These are phyloP conservation scores for Stephanodiscus triporus DNA, from an alignment of 108 stramenopile species.

Conservation along the genomic window DNA sequence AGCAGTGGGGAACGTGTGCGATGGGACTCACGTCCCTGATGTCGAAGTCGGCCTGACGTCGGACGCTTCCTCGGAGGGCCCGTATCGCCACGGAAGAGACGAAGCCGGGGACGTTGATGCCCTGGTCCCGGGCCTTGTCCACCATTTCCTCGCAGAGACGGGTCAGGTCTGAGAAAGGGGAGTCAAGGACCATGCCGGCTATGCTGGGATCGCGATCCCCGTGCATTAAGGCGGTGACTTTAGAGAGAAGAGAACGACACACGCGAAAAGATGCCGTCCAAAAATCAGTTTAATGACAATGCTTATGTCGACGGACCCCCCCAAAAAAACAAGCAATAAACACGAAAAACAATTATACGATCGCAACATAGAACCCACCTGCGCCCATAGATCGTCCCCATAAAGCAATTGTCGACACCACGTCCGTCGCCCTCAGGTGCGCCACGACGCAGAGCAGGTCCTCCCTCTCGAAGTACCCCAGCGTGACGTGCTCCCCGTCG, in stretches of 20 bases:
- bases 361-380: constrained; percentile 19
- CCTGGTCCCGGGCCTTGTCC: constrained; percentile 91
- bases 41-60: constrained; percentile 91
- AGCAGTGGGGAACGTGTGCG: constrained; percentile 88
- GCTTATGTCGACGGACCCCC: background rate
- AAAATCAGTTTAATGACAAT: background rate
- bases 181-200: constrained; percentile 97
- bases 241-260: background rate
- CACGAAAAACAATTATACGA: too few species aligned
- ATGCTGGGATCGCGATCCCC: constrained; percentile 97
- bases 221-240: constrained; percentile 96
- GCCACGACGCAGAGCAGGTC: constrained; percentile 93
- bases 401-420: constrained; percentile 92
- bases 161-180: constrained; percentile 93
- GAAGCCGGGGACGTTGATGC: constrained; percentile 81
- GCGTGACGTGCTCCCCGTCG: constrained; percentile 96
- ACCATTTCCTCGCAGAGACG: constrained; percentile 97
- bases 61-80: constrained; percentile 85
- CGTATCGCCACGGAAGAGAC: constrained; percentile 80
- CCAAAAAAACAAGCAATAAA: background rate
- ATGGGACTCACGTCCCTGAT: constrained; percentile 90
- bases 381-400: constrained; percentile 99
- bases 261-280: background rate
- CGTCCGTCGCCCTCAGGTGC: constrained; percentile 90
- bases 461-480: constrained; percentile 97